A percentile compares a stretch with the other conserved stretches of the same genome.
Conservation (phyloP, 78 protist genomes). For the Isochrysis galbana region DNA sequence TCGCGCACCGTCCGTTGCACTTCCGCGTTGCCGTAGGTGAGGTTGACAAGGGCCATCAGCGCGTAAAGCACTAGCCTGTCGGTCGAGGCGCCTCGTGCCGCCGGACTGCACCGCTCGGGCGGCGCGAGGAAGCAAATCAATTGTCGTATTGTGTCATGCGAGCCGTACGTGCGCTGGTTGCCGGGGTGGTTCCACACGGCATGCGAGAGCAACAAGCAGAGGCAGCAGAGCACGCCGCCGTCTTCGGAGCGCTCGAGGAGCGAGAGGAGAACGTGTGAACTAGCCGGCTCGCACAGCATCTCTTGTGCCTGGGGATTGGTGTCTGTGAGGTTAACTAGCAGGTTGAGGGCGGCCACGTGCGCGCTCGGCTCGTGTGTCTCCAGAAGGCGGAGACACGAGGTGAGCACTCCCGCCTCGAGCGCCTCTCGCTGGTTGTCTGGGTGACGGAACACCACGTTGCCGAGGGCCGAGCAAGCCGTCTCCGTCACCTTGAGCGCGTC, state of each 20-base stretch:
- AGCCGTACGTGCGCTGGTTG: background rate
- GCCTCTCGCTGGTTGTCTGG: background rate
- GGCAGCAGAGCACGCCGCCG: background rate
- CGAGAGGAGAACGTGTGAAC: no score
- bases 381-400: no score
- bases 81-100: background rate
- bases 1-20: background rate
- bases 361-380: no score
- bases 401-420: no score
- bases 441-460: background rate
- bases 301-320: no score
- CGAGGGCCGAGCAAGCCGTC: background rate
- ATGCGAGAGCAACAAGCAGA: constrained; percentile 13
- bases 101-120: background rate
- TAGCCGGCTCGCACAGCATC: no score
- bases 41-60: constrained; percentile 27
- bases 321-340: constrained; percentile 1
- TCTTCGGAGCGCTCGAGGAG: no score
- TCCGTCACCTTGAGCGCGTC: background rate
- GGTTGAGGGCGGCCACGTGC: background rate
- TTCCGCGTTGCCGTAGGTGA: background rate
- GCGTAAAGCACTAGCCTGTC: no score
- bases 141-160: no score
- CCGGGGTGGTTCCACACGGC: background rate
- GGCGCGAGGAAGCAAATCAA: no score